Base-by-base conservation (phyloP, 2,329 filamentous ascomycete genomes). In the Macrophomina phaseolina region DNA sequence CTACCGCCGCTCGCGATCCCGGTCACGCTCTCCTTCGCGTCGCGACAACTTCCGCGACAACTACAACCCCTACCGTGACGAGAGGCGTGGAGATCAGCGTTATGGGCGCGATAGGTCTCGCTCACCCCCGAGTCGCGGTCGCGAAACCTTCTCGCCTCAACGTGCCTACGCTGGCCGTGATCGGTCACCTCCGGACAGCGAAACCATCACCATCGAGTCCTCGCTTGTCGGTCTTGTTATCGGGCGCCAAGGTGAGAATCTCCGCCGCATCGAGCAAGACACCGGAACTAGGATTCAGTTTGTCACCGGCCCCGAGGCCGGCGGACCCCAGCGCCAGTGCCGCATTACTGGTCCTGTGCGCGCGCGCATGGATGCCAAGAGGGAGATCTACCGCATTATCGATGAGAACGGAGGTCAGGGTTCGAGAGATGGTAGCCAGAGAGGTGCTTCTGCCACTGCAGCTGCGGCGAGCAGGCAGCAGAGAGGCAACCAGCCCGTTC, bases 161-260 rank as follows among this genome's bases (percentile, higher is more conserved):
- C 83, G 82, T 70, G 84, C 83, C 65, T 80, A 81, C 71, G 58
- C 30, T 48, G 77, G 77, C 80, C 86, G 72, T 71, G 86, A 90
- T 66, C 83, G 89, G 64, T 89, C 88, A 45, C 88, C 89, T 28
- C 80, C 85, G 70, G 91, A 90, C 73, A 86, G 87, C 30, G 93
- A 97, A 80, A 91, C 90, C 30, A 93, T 97, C 71, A 87, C 91
- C 73, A 93, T 97, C 73, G 93, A 97, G 76, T 93, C 92, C 28
- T 91, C 89, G 73, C 85, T 97, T 56, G 93, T 97, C 62, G 93
- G 93, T 49, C 84, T 97, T 40, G 96, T 97, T 74, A 97, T 97
- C 75, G 93, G 93, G 64, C 89, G 93, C 68, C 91, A 94, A 75
- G 93, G 93, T 71, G 94, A 97, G 81, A 97, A 96, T 72, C 82